Conservation (phyloP, 2,329 filamentous ascomycete genomes). For the Aspergillus neoniger region DNA sequence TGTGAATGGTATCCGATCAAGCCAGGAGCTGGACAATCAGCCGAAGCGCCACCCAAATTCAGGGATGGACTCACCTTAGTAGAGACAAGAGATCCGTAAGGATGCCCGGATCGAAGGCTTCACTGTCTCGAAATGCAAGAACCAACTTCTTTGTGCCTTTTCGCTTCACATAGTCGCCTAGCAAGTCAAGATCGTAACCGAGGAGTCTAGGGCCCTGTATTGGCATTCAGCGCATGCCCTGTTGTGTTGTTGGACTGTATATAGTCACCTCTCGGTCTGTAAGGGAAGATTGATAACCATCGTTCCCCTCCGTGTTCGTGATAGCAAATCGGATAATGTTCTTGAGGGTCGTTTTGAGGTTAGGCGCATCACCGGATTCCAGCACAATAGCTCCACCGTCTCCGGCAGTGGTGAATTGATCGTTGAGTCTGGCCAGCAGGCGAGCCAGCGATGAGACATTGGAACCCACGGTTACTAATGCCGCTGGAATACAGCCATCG, state of each 20-base stretch:
- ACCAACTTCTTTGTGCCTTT: constrained; percentile 43
- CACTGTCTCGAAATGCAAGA: constrained; percentile 49
- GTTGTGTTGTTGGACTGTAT: not conserved
- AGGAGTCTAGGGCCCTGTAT: constrained; percentile 44
- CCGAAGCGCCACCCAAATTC: constrained; percentile 19
- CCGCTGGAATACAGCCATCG: constrained; percentile 44
- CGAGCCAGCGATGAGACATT: constrained; percentile 45
- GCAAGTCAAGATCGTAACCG: constrained; percentile 49
- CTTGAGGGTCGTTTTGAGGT: constrained; percentile 50
- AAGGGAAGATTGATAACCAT: constrained; percentile 42
- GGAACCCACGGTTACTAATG: constrained; percentile 46
- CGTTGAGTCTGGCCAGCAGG: constrained; percentile 41
- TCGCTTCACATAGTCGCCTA: constrained; percentile 45
- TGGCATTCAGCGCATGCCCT: constrained; percentile 1
- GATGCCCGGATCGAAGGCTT: constrained; percentile 49
- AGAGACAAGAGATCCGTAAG: constrained; percentile 49
- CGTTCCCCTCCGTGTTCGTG: constrained; percentile 40
- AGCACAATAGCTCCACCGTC: constrained; percentile 43
- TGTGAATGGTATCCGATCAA: constrained; percentile 62
- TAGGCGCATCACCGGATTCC: constrained; percentile 48
- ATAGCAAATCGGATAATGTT: constrained; percentile 48
- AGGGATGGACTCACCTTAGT: constrained; percentile 44
- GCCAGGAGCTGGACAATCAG: constrained; percentile 54
- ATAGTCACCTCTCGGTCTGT: constrained; percentile 40
- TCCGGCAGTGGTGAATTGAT: constrained; percentile 31